Base-by-base conservation (phyloP, 2,329 filamentous ascomycete species). In the Hymenoscyphus repandus region DNA sequence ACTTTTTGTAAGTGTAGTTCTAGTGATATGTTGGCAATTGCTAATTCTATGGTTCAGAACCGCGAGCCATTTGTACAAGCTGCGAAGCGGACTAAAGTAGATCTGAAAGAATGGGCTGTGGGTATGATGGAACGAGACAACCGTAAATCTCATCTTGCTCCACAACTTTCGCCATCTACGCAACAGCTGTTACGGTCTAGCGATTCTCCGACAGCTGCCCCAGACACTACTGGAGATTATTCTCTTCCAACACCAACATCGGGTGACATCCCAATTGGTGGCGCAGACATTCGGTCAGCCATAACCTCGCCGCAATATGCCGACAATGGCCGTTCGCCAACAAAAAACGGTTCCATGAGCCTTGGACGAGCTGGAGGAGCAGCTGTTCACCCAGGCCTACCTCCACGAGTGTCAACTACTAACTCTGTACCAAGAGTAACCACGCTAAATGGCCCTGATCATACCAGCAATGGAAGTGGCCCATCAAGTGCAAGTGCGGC, bases 61-160 rank as follows among this genome's bases (percentile, higher is more conserved):
- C 85, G 86, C 55, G 93, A 99, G 66, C 83, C 90, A 3, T 99
- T 99, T 70, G 82, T 99, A 17, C 90, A 96, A 70, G 93, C 93
- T 47, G 93, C 93, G 44, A 97, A 97, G 74, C 83, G 92, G 60
- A 99, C 93, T 1, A 93, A 93, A 0, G 93, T 99, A 45, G 87
- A 99, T 67, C 78, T 99, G 32, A 83, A 88, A 68, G 88, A 90
- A 56, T 99, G 93, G 93, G 92, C 93, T 18, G 83, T 95, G 44
- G 85, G 88, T 63, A 81, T 97, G 76, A 92, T 97, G 82, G 91
- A 96, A 67, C 83, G 86, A 62, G 88, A 96, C 69, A 96, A 96
- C 70, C 88, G 93, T 67, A 96, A 95, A 70, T 96, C 91, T 27
- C 92, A 96, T 67, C 79, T 96, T 34, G 88, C 85, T 13, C 90